These are phyloP conservation scores for Colletotrichum truncatum DNA, from an alignment of 2,329 filamentous ascomycete genomes.

Conservation along the genomic window DNA sequence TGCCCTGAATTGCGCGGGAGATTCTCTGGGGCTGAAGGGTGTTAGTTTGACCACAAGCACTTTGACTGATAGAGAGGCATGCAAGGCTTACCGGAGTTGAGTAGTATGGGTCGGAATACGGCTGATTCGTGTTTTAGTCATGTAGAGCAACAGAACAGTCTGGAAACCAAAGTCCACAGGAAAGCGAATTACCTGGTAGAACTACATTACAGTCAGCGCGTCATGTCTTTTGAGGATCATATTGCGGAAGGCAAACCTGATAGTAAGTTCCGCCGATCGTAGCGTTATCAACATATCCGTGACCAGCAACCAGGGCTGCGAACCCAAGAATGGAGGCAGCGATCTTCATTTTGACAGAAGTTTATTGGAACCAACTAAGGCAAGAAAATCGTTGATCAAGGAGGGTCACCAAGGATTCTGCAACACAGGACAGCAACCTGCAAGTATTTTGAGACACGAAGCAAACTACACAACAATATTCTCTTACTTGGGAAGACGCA, in stretches of 20 bases:
- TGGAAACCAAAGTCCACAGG: background rate
- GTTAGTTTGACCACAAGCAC: background rate
- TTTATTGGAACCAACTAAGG: background rate
- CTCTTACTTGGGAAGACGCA: background rate
- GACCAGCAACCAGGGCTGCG: slow-evolving; percentile 53
- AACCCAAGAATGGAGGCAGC: slow-evolving; percentile 30
- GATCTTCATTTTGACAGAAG: slow-evolving; percentile 1
- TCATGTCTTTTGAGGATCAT: fast-evolving
- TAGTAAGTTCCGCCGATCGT: slow-evolving; percentile 52
- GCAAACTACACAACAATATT: background rate
- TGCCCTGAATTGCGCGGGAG: slow-evolving; percentile 65
- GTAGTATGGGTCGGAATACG: slow-evolving; percentile 35
- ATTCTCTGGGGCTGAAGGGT: slow-evolving; percentile 41
- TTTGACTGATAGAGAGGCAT: background rate
- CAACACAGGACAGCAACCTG: background rate
- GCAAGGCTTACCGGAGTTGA: background rate
- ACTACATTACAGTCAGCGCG: slow-evolving; percentile 32
- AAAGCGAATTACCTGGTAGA: slow-evolving; percentile 40
- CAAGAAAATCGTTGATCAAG: background rate
- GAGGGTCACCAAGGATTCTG: background rate
- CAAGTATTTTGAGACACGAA: background rate
- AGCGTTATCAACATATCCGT: slow-evolving; percentile 58
- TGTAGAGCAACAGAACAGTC: background rate
- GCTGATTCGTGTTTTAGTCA: slow-evolving; percentile 22
- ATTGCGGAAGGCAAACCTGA: slow-evolving; percentile 34